Evolutionary conservation across 139 green algal genomes (phyloP), one percentile per base, ranked within the genome.

Genomic region (Chlamydomonas schloesseri): DNA sequence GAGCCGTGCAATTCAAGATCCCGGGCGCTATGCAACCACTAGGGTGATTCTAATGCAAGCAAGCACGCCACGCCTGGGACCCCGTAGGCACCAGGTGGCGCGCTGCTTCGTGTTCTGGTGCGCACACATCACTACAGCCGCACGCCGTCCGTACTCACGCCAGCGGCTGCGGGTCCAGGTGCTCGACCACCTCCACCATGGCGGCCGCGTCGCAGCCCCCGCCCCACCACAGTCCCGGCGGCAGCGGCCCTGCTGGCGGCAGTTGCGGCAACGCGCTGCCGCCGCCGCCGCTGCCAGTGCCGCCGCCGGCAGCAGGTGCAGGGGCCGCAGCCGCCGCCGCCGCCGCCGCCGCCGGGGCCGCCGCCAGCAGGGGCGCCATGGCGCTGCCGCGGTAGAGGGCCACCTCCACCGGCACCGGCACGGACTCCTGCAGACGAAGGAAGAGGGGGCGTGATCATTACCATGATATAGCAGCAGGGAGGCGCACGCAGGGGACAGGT

Each of bases 171-270:
- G 89, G 83, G 81, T 96, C 93, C 81, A 96, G 76, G 75, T 96
- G 93, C 90, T 96, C 93, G 42, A 96, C 72, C 47, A 96, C 93
- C 79, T 96, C 93, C 31, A 93, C 62, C 83, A 94, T 72, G 20
- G 74, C 47, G 5, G 88, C 93, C 0, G 70, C 88, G 47, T 95
- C 92, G n/a, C 81, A 72, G 31, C 91, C 88, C 2, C n/a, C n/a
- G n/a, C n/a, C n/a, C n/a, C n/a, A n/a, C n/a, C 28, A 46, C 60
- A 93, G 76, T 0, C 17, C 36, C 14, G 89, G 42, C 42, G 42
- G 42, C 42, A 50, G 42, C 42, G 8, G n/a, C n/a, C n/a, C n/a
- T n/a, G n/a, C n/a, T n/a, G n/a, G 42, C 42, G 42, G 42, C 42
- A 8, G 42, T 8, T 50, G 42, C 42, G 42, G 42, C n/a, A n/a